Percentiles rank a stretch among this genome's conserved stretches.
phyloP scores from a whole-genome alignment of 108 stramenopile species.

The Epithemia pelagica region DNA sequence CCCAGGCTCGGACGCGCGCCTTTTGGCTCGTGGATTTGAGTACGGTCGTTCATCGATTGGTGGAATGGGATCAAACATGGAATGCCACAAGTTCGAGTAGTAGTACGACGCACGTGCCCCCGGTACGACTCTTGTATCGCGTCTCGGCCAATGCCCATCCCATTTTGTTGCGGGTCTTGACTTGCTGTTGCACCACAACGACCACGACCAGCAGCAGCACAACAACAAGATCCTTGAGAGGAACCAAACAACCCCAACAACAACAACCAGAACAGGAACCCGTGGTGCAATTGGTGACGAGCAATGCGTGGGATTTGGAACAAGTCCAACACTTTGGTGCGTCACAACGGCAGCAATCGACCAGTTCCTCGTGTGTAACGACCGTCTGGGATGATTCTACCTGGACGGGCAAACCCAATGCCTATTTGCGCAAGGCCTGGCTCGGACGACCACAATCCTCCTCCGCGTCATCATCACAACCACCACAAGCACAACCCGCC shows the following conservation, averaged over 20 bases:
- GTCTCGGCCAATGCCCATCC: slow-evolving; percentile 20
- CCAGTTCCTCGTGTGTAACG: background rate
- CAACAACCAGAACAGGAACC: too few species aligned
- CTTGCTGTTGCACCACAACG: slow-evolving; percentile 11
- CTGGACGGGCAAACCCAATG: slow-evolving; percentile 26
- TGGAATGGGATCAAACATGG: too few species aligned
- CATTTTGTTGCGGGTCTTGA: slow-evolving; percentile 20
- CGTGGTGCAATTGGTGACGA: slow-evolving; percentile 18
- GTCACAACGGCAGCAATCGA: background rate
- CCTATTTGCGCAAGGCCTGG: slow-evolving; percentile 17
- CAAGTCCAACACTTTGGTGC: background rate
- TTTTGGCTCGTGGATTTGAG: slow-evolving; percentile 38
- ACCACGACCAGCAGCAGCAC: too few species aligned
- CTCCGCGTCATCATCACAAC: too few species aligned
- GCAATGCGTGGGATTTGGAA: slow-evolving; percentile 19
- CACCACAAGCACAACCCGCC: background rate
- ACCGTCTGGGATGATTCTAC: slow-evolving; percentile 15
- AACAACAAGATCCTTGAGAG: too few species aligned
- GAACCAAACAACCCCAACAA: too few species aligned
- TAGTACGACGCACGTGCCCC: background rate
- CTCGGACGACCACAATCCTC: too few species aligned
- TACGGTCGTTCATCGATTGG: slow-evolving; percentile 19
- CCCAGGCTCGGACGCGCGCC: slow-evolving; percentile 21
- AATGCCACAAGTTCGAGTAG: too few species aligned
- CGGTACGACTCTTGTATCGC: slow-evolving; percentile 16